Evolutionary conservation across 2,329 filamentous ascomycete genomes (phyloP).

Genomic region (Neofusicoccum cordaticola): DNA sequence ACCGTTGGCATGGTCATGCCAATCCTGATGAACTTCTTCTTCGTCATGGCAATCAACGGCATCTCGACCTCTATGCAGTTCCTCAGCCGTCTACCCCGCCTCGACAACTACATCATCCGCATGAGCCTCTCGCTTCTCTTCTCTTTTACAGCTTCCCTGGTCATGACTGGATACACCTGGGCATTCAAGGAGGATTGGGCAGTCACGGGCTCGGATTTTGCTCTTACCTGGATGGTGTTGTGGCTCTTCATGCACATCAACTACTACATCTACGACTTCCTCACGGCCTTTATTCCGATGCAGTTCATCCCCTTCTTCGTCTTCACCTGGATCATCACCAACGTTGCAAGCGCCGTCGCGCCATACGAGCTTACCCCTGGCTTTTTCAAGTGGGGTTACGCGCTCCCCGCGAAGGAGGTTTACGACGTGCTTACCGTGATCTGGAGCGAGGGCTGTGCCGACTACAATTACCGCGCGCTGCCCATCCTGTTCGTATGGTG

Average conservation of each 20-base stretch:
- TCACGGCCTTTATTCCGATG: slow-evolving; percentile 38
- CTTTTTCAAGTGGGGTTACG: slow-evolving; percentile 40
- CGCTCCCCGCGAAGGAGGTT: slow-evolving; percentile 38
- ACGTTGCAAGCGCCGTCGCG: slow-evolving; percentile 39
- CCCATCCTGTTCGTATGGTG: slow-evolving; percentile 46
- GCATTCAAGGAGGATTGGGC: slow-evolving; percentile 40
- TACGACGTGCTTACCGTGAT: slow-evolving; percentile 40
- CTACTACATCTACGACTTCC: slow-evolving; percentile 41
- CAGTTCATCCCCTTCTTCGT: slow-evolving; percentile 42
- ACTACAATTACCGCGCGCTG: slow-evolving; percentile 38
- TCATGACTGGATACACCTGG: slow-evolving; percentile 41
- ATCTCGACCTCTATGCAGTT: slow-evolving; percentile 30
- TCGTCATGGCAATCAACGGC: slow-evolving; percentile 45
- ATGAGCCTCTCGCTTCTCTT: slow-evolving; percentile 31
- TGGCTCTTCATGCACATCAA: slow-evolving; percentile 45
- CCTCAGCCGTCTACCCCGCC: slow-evolving; percentile 22
- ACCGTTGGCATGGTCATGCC: slow-evolving; percentile 45
- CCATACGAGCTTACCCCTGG: slow-evolving; percentile 41
- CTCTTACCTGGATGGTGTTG: slow-evolving; percentile 39
- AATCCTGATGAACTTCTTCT: slow-evolving; percentile 51
- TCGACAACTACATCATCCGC: slow-evolving; percentile 27
- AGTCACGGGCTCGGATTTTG: slow-evolving; percentile 37
- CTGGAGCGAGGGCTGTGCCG: slow-evolving; percentile 44
- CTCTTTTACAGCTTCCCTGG: slow-evolving; percentile 35
- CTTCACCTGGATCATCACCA: slow-evolving; percentile 43